Conservation (phyloP, 1,284 basidiomycete species). For the Pseudomicrostroma phylloplanum region DNA sequence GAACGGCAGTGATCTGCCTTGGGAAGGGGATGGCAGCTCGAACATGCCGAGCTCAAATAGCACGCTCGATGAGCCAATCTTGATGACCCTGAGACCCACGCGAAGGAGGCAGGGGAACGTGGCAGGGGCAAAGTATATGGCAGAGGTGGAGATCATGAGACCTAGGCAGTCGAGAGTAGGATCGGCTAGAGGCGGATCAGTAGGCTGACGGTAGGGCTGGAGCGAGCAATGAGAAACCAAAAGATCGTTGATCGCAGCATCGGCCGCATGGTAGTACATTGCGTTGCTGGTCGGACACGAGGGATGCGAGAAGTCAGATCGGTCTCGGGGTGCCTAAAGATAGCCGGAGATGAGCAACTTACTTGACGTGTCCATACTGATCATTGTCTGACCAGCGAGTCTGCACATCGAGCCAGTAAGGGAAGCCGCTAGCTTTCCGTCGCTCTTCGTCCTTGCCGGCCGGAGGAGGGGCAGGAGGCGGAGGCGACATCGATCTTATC, state of each 20-base stretch:
- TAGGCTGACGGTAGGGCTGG: background rate
- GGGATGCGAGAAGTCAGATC: background rate
- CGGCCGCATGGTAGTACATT: conserved; percentile 4
- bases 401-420: conserved; percentile 5
- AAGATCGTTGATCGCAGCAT: conserved; percentile 1
- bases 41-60: conserved; percentile 1
- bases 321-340: background rate
- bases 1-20: background rate
- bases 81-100: conserved; percentile 2
- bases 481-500: background rate
- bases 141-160: conserved; percentile 5
- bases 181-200: background rate
- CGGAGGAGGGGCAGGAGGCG: conserved; percentile 1
- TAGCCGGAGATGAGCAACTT: background rate
- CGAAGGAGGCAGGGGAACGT: conserved; percentile 4
- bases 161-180: background rate
- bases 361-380: background rate
- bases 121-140: background rate
- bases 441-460: background rate
- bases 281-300: background rate
- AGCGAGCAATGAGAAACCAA: background rate
- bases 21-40: conserved; percentile 1
- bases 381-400: conserved; percentile 7
- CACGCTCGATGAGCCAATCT: background rate
- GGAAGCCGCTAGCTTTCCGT: background rate